Evolutionary conservation across 2,329 filamentous ascomycete species (phyloP).

Genomic region (Pyrenophora graminea): DNA sequence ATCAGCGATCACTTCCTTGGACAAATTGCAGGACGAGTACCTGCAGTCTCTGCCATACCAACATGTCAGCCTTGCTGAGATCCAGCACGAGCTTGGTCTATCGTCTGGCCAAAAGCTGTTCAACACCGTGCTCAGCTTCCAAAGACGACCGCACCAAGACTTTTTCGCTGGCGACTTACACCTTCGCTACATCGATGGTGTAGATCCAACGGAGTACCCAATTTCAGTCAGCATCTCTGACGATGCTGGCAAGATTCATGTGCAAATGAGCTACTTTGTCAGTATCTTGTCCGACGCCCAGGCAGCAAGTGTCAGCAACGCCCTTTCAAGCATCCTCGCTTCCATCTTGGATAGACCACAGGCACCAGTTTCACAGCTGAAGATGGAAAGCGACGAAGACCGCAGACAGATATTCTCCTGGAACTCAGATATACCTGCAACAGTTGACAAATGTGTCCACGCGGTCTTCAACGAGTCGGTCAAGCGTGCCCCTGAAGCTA

Average conservation of each 20-base stretch:
- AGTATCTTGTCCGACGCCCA: background rate
- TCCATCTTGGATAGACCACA: background rate
- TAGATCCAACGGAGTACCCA: background rate
- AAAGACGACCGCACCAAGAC: constrained; percentile 1
- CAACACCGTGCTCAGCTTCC: constrained; percentile 39
- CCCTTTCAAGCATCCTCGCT: background rate
- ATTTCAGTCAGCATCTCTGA: background rate
- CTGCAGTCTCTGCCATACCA: constrained; percentile 22
- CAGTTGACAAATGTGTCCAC: background rate
- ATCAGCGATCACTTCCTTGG: constrained; percentile 1
- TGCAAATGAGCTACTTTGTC: background rate
- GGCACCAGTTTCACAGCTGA: background rate
- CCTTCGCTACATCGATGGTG: background rate
- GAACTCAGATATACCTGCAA: background rate
- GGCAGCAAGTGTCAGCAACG: background rate
- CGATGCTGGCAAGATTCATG: background rate
- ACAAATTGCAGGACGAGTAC: constrained; percentile 20
- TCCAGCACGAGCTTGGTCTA: constrained; percentile 48
- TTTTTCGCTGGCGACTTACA: constrained; percentile 1
- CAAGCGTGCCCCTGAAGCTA: constrained; percentile 9
- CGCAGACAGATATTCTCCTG: background rate
- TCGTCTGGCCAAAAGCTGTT: constrained; percentile 41
- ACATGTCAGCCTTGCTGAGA: constrained; percentile 41
- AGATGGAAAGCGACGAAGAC: background rate
- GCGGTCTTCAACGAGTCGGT: background rate